Evolutionary conservation across 192 early-diverging fungal species (phyloP).

Genomic region (Linnemannia zychae): DNA sequence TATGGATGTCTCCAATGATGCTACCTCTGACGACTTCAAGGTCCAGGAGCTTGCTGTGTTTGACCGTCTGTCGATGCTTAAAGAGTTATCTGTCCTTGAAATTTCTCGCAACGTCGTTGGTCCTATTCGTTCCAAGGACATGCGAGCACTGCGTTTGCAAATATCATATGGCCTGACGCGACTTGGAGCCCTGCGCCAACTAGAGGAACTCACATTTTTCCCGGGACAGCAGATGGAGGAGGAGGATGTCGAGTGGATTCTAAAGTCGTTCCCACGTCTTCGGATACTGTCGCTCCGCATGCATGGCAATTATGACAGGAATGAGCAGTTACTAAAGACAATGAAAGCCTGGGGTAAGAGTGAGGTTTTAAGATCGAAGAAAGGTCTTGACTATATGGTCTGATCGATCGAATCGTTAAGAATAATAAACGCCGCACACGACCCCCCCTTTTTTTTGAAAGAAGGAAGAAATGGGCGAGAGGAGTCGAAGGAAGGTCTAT

Average conservation of each 20-base stretch:
- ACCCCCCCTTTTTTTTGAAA: not conserved
- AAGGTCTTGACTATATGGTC: not conserved
- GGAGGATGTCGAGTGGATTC: not conserved
- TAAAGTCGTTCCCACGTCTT: not conserved
- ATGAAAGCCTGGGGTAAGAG: conserved; percentile 4
- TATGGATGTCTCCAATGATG: not conserved
- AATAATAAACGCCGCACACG: not conserved
- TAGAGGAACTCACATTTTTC: not conserved
- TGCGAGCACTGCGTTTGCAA: not conserved
- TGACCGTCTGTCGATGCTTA: not conserved
- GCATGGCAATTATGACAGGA: not conserved
- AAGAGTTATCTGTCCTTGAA: not conserved
- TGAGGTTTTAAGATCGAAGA: not conserved
- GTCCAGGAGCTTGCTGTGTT: not conserved
- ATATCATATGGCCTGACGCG: not conserved
- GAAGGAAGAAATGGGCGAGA: no score
- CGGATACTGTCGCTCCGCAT: not conserved
- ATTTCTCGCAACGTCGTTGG: not conserved
- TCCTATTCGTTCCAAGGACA: not conserved
- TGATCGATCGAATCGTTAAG: not conserved
- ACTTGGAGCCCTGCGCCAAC: not conserved
- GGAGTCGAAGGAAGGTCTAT: no score
- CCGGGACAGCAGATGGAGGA: not conserved
- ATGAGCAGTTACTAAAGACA: not conserved
- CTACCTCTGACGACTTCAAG: not conserved